Evolutionary conservation across 2,329 filamentous ascomycete species (phyloP).

Genomic region (Neonectria magnoliae): DNA sequence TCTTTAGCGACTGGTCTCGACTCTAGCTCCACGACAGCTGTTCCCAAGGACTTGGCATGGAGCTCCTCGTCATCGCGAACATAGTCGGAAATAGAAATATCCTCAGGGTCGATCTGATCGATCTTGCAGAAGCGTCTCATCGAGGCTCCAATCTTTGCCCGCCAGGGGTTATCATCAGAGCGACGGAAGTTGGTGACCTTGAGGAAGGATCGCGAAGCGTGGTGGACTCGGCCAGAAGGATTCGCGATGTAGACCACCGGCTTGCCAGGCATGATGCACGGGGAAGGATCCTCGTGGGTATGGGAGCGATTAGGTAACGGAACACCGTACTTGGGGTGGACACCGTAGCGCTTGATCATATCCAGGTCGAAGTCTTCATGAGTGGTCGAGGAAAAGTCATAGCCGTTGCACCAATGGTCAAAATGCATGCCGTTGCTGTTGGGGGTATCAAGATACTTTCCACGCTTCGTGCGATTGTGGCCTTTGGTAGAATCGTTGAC

Average conservation of each 20-base stretch:
- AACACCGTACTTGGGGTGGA: slow-evolving; percentile 65
- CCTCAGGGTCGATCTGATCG: slow-evolving; percentile 45
- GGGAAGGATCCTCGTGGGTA: slow-evolving; percentile 51
- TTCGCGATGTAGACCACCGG: slow-evolving; percentile 61
- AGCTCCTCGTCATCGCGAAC: slow-evolving; percentile 47
- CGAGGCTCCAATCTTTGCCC: slow-evolving; percentile 47
- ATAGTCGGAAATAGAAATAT: slow-evolving; percentile 48
- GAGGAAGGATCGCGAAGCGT: slow-evolving; percentile 58
- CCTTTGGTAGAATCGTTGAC: slow-evolving; percentile 65
- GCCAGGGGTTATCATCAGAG: slow-evolving; percentile 47
- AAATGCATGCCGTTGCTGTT: slow-evolving; percentile 64
- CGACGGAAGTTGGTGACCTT: slow-evolving; percentile 49
- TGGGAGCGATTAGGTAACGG: slow-evolving; percentile 61
- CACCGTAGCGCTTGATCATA: slow-evolving; percentile 57
- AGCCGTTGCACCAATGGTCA: slow-evolving; percentile 63
- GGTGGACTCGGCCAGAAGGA: slow-evolving; percentile 58
- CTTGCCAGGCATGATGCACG: slow-evolving; percentile 56
- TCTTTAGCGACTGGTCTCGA: slow-evolving; percentile 43
- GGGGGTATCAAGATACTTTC: slow-evolving; percentile 63
- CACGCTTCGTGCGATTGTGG: slow-evolving; percentile 62
- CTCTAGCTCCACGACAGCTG: slow-evolving; percentile 47
- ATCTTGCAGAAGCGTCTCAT: slow-evolving; percentile 53
- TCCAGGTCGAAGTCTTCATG: slow-evolving; percentile 63
- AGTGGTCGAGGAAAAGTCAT: slow-evolving; percentile 60
- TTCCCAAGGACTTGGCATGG: slow-evolving; percentile 49